Evolutionary conservation across 2,329 filamentous ascomycete genomes (phyloP), one percentile per base, ranked within the genome.

Genomic region (Penicillium occitanis): DNA sequence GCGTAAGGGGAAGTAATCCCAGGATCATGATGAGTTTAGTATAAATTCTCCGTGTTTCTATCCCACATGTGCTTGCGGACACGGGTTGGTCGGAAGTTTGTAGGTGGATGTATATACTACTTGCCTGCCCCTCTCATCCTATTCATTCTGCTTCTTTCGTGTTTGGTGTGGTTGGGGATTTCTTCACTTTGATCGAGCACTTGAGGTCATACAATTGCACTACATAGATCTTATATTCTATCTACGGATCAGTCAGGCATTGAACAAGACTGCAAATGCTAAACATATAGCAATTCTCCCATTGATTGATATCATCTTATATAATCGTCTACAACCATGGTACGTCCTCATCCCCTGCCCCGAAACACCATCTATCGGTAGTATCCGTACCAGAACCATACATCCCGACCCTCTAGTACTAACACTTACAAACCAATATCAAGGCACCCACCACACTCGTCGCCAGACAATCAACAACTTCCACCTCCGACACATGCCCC

Each of bases 401-500:
- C 44, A 48, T 22, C 22, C 0, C 48, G 0, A 17, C 13, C 25
- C 11, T 13, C 7, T 13, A 35, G 7, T 13, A 37, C 28, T 33
- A 42, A 30, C 42, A 37, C 2, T 19, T 2, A 42, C 35, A 44
- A 6, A 10, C n/a, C 14, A 60, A 25, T 25, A 25, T 25, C 25
- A 25, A 25, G 25, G 28, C 42, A 8, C 40, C 40, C 35, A 33
- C 40, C 35, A 33, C 19, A 51, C 25, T 66, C 13, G 5, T 60
- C 6, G 0, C 65, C 2, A 40, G 65, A 19, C 60, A 66, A 63
- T 66, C 65, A 30, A 53, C 48, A 3, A 50, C 46, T 17, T 53
- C 64, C 25, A 40, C n/a, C 14, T 59, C 60, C 57, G 33, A 44
- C 14, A 17, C 40, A 25, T 78, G 75, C 48, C 73, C 75, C 1